phyloP scores from a whole-genome alignment of 176 grass and related monocot genomes.

The Echinochloa phyllopogon region DNA sequence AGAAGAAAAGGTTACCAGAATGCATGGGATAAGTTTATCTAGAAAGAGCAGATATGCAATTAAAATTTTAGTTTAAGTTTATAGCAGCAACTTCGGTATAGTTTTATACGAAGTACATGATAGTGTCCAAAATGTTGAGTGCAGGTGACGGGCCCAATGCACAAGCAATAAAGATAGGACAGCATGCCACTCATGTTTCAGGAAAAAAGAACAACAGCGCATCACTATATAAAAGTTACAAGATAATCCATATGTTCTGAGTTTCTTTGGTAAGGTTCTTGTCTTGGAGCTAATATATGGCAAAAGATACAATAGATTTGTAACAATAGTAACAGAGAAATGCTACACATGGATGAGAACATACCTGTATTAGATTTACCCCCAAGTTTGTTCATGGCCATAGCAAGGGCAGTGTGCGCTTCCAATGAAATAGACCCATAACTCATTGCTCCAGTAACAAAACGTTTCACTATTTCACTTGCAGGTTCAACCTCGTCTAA shows the following conservation, averaged over 20 bases:
- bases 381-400: slow-evolving; percentile 98
- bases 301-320: neutral
- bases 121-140: slow-evolving; percentile 10
- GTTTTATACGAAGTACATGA: neutral
- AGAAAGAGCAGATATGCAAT: slow-evolving; percentile 2
- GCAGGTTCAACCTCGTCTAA: slow-evolving; percentile 92
- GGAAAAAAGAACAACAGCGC: neutral
- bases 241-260: neutral
- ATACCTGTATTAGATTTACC: slow-evolving; percentile 99
- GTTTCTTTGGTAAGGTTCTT: neutral
- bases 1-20: slow-evolving; percentile 28
- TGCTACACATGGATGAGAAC: slow-evolving; percentile 21
- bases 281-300: slow-evolving; percentile 7
- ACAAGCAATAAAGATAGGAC: neutral
- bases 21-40: slow-evolving; percentile 14
- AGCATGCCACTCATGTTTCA: neutral
- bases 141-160: neutral
- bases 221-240: neutral
- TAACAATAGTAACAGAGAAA: slow-evolving; percentile 9
- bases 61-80: slow-evolving; percentile 16
- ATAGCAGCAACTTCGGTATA: slow-evolving; percentile 5
- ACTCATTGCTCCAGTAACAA: slow-evolving; percentile 97
- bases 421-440: slow-evolving; percentile 99
- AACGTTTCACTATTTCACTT: slow-evolving; percentile 92
- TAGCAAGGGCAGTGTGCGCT: slow-evolving; percentile 94